Base-by-base conservation (phyloP, 257 asterid species). In the Rubia yunnanensis region DNA sequence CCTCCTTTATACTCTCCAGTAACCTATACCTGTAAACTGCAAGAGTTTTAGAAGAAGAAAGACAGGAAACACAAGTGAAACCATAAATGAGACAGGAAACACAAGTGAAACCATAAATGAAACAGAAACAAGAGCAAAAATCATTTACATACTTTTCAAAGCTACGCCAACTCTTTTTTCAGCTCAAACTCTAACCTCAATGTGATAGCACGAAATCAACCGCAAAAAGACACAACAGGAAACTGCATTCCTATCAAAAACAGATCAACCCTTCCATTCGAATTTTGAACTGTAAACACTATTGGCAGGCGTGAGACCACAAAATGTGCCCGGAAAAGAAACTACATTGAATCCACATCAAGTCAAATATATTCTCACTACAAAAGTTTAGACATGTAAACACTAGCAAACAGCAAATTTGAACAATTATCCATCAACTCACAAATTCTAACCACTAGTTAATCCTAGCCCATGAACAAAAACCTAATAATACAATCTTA, bases 1-100 rank as follows among this genome's bases (percentile, higher is more conserved):
- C 66, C 73, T 71, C 78, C 71, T 70, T 65, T 59, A 74, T 69
- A 74, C 74, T 55, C 50, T 69, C 64, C 71, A 68, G 7, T 60
- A 23, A 74, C 68, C 76, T 77, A 53, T 73, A 67, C 53, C 58
- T 54, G 68, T 41, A 35, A 71, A 13, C 28, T 53, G 5, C 59
- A 53, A 23, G 20, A 53, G 26, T 50, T 5, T 23, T 53, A 23
- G 28, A 53, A 53, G 28, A 22, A 53, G 11, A 50, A 50, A 50
- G 54, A 20, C 28, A 18, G 5, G 27, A 20, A 50, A 50, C 57
- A 50, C 24, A 50, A 50, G 36, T 0, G 53, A 13, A 46, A 13
- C 22, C 53, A n/a, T 36, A 49, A 49, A 18, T 20, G 10, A 48
- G 54, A 20, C 28, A 18, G 5, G 27, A 20, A 50, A 50, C 57